These are phyloP conservation scores for Evernia prunastri DNA, from an alignment of 495 filamentous ascomycete species.

Conservation along the genomic window DNA sequence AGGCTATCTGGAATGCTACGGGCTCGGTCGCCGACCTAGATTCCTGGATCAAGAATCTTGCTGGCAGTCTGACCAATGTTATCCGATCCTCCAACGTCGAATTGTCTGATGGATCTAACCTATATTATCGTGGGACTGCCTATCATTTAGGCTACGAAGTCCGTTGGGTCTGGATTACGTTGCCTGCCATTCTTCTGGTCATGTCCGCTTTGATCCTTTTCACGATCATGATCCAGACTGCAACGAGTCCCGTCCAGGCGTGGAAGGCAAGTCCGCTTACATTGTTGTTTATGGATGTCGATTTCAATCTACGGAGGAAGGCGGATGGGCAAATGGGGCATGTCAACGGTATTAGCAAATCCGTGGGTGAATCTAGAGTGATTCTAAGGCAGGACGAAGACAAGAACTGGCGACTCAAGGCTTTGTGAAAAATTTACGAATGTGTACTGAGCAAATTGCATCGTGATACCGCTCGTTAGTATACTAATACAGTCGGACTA, in stretches of 20 bases:
- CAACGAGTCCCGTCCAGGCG: constrained; percentile 1
- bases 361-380: too few relatives aligned
- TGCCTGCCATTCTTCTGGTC: constrained; percentile 9
- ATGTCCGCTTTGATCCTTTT: constrained; percentile 8
- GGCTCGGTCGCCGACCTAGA: neutral
- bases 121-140: constrained; percentile 11
- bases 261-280: constrained; percentile 16
- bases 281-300: constrained; percentile 10
- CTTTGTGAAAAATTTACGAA: too few relatives aligned
- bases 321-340: constrained; percentile 2
- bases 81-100: neutral
- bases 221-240: constrained; percentile 7
- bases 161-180: constrained; percentile 10
- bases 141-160: constrained; percentile 7
- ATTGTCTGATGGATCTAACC: neutral
- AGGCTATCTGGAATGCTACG: constrained; percentile 7
- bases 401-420: too few relatives aligned
- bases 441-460: too few relatives aligned
- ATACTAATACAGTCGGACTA: too few relatives aligned
- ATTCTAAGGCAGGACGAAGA: too few relatives aligned
- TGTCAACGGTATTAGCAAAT: too few relatives aligned
- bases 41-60: constrained; percentile 11
- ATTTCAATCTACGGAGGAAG: neutral
- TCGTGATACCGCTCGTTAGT: too few relatives aligned
- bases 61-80: constrained; percentile 11